Percentiles rank a stretch among this genome's conserved stretches.
Conservation (phyloP, 106 monocot genomes). For the Dendrobium huoshanense region DNA sequence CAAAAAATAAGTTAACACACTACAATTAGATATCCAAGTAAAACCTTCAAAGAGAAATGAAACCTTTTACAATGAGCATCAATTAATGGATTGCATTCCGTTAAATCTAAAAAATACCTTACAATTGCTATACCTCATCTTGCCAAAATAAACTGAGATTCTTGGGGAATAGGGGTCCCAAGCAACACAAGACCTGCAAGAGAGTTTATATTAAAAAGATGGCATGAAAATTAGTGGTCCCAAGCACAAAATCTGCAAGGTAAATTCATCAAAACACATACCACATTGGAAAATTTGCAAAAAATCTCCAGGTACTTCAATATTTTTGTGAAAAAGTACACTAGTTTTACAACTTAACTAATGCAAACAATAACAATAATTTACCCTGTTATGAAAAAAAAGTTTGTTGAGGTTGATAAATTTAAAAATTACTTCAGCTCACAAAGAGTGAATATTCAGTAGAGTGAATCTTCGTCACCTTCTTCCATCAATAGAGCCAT, state of each 20-base stretch:
- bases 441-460: too few relatives aligned
- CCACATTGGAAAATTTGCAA: neutral
- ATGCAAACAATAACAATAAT: too few relatives aligned
- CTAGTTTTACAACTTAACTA: too few relatives aligned
- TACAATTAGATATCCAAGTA: neutral
- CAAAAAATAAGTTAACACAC: neutral
- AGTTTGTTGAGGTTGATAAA: too few relatives aligned
- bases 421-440: too few relatives aligned
- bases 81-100: neutral
- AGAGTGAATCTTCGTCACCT: too few relatives aligned
- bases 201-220: neutral
- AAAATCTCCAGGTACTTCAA: too few relatives aligned
- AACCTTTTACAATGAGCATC: neutral
- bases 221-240: neutral
- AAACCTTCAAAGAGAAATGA: neutral
- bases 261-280: neutral
- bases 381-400: too few relatives aligned
- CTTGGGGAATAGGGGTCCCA: constrained; percentile 80
- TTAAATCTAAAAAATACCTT: constrained; percentile 20
- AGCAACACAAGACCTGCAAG: constrained; percentile 77
- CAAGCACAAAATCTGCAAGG: neutral
- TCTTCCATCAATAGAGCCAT: too few relatives aligned
- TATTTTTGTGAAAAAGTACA: too few relatives aligned
- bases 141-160: constrained; percentile 87
- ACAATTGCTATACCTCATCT: constrained; percentile 85